Evolutionary conservation across 148 eudicot species (phyloP).

Genomic region (Euryodendron excelsum): DNA sequence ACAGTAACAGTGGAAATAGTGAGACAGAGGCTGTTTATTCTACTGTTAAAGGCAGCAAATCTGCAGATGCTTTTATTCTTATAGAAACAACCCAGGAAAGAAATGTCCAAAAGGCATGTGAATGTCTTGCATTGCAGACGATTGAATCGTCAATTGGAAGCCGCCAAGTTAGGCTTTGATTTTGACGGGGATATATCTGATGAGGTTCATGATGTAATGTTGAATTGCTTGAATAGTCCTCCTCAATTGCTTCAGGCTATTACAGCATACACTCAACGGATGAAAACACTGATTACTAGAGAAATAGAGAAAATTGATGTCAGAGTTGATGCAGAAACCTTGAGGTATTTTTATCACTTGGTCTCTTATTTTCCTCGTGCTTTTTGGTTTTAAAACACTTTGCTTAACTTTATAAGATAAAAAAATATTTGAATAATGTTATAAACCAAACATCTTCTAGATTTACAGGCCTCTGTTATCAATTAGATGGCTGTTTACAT

Average conservation of each 20-base stretch:
- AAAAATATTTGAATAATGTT: neutral
- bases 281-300: conserved; percentile 57
- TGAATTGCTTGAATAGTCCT: conserved; percentile 76
- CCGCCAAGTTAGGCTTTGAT: conserved; percentile 76
- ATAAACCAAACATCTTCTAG: neutral
- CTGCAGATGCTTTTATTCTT: conserved; percentile 84
- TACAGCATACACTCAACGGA: conserved; percentile 70
- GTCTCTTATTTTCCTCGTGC: neutral
- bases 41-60: conserved; percentile 74
- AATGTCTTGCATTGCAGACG: conserved; percentile 67
- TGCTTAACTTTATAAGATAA: neutral
- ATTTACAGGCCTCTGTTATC: neutral
- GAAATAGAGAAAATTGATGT: conserved; percentile 96
- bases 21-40: conserved; percentile 80
- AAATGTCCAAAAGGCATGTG: conserved; percentile 83
- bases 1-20: conserved; percentile 45
- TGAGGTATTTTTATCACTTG: conserved; percentile 46
- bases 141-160: conserved; percentile 74
- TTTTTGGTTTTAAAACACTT: neutral
- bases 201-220: conserved; percentile 69
- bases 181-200: conserved; percentile 71
- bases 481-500: neutral
- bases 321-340: conserved; percentile 96
- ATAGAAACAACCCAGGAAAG: conserved; percentile 90
- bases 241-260: conserved; percentile 84